Evolutionary conservation across 257 asterid species (phyloP), one percentile per base, ranked within the genome.

Genomic region (Capsicum rhomboideum): DNA sequence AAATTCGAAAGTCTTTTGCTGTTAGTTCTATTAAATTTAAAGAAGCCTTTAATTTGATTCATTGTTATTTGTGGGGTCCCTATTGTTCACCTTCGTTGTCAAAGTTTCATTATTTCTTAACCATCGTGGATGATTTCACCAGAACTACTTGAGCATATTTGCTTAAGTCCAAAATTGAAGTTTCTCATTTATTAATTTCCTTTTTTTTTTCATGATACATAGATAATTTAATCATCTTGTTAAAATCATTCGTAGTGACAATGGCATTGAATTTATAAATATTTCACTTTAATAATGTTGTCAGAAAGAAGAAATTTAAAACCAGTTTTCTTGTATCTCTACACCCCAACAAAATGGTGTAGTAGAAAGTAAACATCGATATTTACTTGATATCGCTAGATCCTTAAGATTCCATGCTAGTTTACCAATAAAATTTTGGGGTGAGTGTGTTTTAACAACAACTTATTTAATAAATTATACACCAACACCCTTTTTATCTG

Each of bases 41-140:
- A 3, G 42, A 21, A 58, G 8, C 23, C 0, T 58, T 54, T 80
- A 14, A 80, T 18, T 10, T 56, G 4, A 58, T 80, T 55, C 72
- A 80, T 56, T 80, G 83, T 80, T 74, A 80, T 80, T 10, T 80
- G 16, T 58, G 74, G 83, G 72, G 59, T 64, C 61, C 74, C 16
- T 80, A 58, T 37, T 8, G n/a, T 37, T 34, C 83, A 1, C 11
- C 83, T 14, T 40, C 58, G 0, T 80, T 58, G 11, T 34, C 56
- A 55, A 18, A 28, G 40, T 18, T 26, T n/a, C 74, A 40, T 40
- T 58, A 80, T 13, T 80, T 80, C 31, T 58, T 58, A 6, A 80
- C 13, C 0, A 10, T 80, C 8, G 58, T 40, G 1, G 40, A 59
- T 80, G 74, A 58, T 31, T 40, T 10, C 7, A 56, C 74, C 31